A percentile compares a stretch with the other conserved stretches of the same genome.
Evolutionary conservation across 2,329 filamentous ascomycete genomes (phyloP).

Genomic region (Fusarium lateritium): DNA sequence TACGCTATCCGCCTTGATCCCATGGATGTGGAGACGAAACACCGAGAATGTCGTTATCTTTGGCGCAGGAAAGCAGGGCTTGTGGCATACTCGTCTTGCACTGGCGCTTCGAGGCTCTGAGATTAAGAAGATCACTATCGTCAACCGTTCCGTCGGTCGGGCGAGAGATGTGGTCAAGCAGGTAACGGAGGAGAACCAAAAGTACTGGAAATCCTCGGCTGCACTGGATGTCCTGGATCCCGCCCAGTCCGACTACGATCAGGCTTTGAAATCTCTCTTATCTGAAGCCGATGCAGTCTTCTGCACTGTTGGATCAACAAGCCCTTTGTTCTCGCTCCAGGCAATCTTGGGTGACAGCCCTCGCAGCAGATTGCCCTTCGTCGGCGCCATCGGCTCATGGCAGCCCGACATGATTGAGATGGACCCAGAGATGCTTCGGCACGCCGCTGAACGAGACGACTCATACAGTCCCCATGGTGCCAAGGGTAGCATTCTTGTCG

Average conservation of each 20-base stretch:
- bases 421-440: conserved; percentile 71
- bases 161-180: conserved; percentile 17
- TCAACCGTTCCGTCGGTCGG: conserved; percentile 47
- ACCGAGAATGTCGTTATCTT: conserved; percentile 73
- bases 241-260: conserved; percentile 17
- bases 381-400: conserved; percentile 68
- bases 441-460: conserved; percentile 19
- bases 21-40: conserved; percentile 61
- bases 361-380: conserved; percentile 51
- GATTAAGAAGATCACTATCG: conserved; percentile 49
- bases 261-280: conserved; percentile 5
- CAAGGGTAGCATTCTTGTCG: conserved; percentile 58
- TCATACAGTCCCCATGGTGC: neutral
- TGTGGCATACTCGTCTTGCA: conserved; percentile 79
- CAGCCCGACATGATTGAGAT: conserved; percentile 76
- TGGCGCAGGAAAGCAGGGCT: conserved; percentile 78
- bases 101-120: conserved; percentile 63
- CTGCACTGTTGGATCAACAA: conserved; percentile 41
- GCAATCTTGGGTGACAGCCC: conserved; percentile 5
- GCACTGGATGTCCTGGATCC: conserved; percentile 20
- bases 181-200: conserved; percentile 31
- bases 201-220: conserved; percentile 33
- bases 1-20: conserved; percentile 73
- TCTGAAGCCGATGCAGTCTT: conserved; percentile 31
- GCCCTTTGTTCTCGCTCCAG: conserved; percentile 25